phyloP scores from a whole-genome alignment of 345 rosid species.

The Geranium rotundifolium region DNA sequence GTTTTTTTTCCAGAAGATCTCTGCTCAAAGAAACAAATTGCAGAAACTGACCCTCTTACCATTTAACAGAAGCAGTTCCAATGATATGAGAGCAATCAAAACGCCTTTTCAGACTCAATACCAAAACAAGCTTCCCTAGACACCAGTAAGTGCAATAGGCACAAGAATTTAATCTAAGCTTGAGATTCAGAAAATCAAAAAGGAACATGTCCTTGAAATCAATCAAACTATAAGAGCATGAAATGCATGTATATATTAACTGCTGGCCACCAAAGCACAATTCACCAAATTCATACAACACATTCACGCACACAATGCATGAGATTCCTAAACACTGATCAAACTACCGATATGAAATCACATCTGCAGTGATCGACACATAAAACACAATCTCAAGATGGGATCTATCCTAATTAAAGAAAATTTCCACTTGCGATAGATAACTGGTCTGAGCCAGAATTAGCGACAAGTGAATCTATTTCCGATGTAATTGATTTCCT shows the following conservation, averaged over 20 bases:
- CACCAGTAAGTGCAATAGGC: constrained; percentile 36
- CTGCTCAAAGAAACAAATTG: no score
- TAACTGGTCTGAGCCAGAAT: no score
- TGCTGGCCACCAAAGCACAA: constrained; percentile 49
- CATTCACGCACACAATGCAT: constrained; percentile 26
- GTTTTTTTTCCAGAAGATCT: constrained; percentile 10
- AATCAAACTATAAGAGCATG: constrained; percentile 22
- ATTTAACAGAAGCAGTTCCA: neutral
- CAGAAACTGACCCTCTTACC: no score
- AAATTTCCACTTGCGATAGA: constrained; percentile 2
- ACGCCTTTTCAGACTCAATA: no score
- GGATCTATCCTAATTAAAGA: constrained; percentile 5
- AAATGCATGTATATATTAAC: constrained; percentile 27
- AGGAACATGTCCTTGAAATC: constrained; percentile 23
- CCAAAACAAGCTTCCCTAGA: constrained; percentile 33
- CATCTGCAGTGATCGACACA: constrained; percentile 13
- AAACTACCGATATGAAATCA: no score
- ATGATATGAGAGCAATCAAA: constrained; percentile 10
- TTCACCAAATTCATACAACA: constrained; percentile 34
- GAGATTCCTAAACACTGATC: constrained; percentile 35
- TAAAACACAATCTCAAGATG: constrained; percentile 9
- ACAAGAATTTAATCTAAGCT: constrained; percentile 44
- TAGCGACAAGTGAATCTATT: no score
- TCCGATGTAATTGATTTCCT: no score
- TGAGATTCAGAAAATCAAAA: constrained; percentile 24